Conservation (phyloP, 176 grass and related monocot genomes). For the Eremochloa ophiuroides region DNA sequence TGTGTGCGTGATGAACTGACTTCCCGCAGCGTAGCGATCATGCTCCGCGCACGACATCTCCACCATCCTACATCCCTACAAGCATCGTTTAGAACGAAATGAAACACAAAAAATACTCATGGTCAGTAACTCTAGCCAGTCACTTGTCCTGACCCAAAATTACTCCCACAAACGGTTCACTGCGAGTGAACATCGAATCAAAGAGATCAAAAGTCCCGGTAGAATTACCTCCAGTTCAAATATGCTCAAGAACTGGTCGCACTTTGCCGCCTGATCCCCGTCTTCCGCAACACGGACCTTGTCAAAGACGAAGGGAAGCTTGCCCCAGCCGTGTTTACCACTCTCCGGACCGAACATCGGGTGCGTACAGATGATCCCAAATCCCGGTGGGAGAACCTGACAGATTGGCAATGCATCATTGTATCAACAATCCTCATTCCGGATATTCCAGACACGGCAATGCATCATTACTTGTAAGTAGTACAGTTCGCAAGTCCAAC, state of each 20-base stretch:
- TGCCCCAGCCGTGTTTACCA: constrained; percentile 55
- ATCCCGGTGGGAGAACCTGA: constrained; percentile 53
- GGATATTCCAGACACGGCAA: background rate
- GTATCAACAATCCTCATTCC: background rate
- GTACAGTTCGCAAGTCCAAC: background rate
- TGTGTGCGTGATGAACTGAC: constrained; percentile 74
- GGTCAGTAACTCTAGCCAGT: background rate
- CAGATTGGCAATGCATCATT: background rate
- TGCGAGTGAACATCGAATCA: background rate
- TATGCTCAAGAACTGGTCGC: constrained; percentile 56
- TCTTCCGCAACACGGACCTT: constrained; percentile 47
- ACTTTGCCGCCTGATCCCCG: constrained; percentile 43
- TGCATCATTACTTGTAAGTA: background rate
- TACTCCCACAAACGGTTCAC: background rate
- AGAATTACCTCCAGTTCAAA: constrained; percentile 52
- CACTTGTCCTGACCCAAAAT: background rate
- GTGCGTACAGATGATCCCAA: constrained; percentile 62
- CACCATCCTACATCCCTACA: constrained; percentile 70
- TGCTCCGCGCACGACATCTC: constrained; percentile 65
- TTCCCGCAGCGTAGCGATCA: constrained; percentile 50
- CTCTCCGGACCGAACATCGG: constrained; percentile 78
- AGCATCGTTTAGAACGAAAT: background rate
- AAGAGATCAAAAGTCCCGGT: background rate
- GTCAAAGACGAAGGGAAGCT: constrained; percentile 56
- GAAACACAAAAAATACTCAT: background rate